Conservation (phyloP, 768 basidiomycete genomes). For the Leucocoprinus birnbaumii region DNA sequence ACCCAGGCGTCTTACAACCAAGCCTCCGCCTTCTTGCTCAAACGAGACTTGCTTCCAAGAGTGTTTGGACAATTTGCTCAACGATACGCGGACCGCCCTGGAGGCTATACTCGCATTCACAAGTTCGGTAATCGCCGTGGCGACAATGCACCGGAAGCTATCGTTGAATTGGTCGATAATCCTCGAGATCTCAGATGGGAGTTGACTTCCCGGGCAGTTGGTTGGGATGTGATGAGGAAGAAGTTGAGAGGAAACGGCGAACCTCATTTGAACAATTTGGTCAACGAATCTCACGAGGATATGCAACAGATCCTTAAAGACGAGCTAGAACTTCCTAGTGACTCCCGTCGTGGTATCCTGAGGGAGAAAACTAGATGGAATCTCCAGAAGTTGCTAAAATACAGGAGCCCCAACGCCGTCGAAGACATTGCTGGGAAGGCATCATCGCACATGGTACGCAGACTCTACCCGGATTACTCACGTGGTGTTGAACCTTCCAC, state of each 20-base stretch:
- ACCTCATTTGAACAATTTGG: constrained; percentile 45
- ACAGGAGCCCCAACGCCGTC: constrained; percentile 44
- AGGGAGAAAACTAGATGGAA: constrained; percentile 72
- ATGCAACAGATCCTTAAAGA: constrained; percentile 43
- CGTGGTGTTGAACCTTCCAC: constrained; percentile 12
- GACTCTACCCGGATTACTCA: neutral
- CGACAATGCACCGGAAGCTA: constrained; percentile 91
- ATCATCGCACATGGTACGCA: constrained; percentile 62
- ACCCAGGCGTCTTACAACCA: constrained; percentile 63
- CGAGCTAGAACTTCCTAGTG: constrained; percentile 39
- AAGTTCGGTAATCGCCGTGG: constrained; percentile 87
- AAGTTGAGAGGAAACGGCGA: constrained; percentile 45
- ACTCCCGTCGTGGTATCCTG: constrained; percentile 39
- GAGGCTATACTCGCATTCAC: constrained; percentile 94
- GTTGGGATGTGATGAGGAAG: constrained; percentile 72
- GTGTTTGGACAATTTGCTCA: constrained; percentile 77
- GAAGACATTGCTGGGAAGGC: constrained; percentile 53
- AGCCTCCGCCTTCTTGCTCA: constrained; percentile 79
- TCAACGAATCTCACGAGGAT: constrained; percentile 47
- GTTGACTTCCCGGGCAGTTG: constrained; percentile 84
- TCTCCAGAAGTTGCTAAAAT: constrained; percentile 70
- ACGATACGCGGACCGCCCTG: constrained; percentile 79
- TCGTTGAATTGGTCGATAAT: constrained; percentile 94
- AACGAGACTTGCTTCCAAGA: constrained; percentile 70
- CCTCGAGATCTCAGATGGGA: constrained; percentile 86